phyloP scores from a whole-genome alignment of 129 eudicot species.

The Centaurea solstitialis region DNA sequence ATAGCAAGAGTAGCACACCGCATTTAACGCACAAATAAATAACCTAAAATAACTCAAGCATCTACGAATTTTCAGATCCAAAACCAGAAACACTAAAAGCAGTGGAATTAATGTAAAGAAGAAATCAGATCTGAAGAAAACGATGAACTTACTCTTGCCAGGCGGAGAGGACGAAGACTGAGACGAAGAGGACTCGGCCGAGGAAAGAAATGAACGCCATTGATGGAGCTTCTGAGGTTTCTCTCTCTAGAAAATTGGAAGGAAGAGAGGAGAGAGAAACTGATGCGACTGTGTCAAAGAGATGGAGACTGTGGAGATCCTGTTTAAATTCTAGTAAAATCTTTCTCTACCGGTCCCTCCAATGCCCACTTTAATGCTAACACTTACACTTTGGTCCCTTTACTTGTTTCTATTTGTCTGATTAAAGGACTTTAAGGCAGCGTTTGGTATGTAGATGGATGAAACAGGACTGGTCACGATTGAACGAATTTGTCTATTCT shows the following conservation, averaged over 20 bases:
- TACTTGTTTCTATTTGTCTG: background rate
- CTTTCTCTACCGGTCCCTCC: constrained; percentile 12
- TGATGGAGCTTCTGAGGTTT: constrained; percentile 17
- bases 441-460: too few species aligned
- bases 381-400: constrained; percentile 6
- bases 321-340: constrained; percentile 8
- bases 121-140: constrained; percentile 43
- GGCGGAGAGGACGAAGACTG: constrained; percentile 67
- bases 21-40: background rate
- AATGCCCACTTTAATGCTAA: background rate
- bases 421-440: background rate
- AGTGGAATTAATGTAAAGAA: too few species aligned
- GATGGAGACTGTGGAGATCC: background rate
- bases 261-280: constrained; percentile 37
- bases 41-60: background rate
- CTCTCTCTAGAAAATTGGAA: constrained; percentile 20
- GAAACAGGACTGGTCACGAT: too few species aligned
- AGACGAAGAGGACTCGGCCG: constrained; percentile 63
- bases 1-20: background rate
- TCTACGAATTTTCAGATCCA: background rate
- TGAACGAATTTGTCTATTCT: too few species aligned
- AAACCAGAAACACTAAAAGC: background rate
- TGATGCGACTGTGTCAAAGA: constrained; percentile 19
- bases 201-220: constrained; percentile 64
- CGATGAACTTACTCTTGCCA: constrained; percentile 59